Evolutionary conservation across 208 protist species (phyloP).

Genomic region (Leishmania major): DNA sequence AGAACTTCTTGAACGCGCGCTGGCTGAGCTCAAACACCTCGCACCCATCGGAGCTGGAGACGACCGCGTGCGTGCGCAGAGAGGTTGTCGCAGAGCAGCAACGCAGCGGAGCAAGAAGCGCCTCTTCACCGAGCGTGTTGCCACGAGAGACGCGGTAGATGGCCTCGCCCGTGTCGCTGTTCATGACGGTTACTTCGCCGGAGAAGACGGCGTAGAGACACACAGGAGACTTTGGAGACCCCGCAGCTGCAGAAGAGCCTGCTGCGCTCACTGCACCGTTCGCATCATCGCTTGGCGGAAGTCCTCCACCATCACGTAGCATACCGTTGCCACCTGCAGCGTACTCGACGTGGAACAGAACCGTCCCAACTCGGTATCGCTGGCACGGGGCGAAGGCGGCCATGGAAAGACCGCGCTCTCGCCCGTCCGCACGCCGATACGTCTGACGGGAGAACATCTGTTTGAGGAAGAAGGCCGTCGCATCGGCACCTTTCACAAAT

Average conservation of each 20-base stretch:
- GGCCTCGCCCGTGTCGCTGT: background rate
- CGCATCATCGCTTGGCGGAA: background rate
- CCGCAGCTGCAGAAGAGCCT: background rate
- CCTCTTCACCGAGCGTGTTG: slow-evolving; percentile 13
- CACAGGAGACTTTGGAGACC: background rate
- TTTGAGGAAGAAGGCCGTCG: slow-evolving; percentile 18
- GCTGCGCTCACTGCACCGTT: background rate
- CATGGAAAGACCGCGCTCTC: slow-evolving; percentile 22
- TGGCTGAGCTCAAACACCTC: slow-evolving; percentile 16
- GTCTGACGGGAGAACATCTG: slow-evolving; percentile 17
- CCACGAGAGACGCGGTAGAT: slow-evolving; percentile 3
- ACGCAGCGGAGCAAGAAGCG: slow-evolving; percentile 11
- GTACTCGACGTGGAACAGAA: slow-evolving; percentile 17
- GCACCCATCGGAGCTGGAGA: slow-evolving; percentile 11
- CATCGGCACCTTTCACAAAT: slow-evolving; percentile 12
- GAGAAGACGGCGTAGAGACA: slow-evolving; percentile 16
- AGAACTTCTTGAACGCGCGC: slow-evolving; percentile 3
- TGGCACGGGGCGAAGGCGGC: slow-evolving; percentile 12
- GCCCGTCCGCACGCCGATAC: slow-evolving; percentile 16
- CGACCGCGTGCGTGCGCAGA: slow-evolving; percentile 15
- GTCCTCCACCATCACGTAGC: background rate
- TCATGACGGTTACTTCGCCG: slow-evolving; percentile 12
- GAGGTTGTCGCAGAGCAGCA: slow-evolving; percentile 1
- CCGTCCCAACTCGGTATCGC: slow-evolving; percentile 6
- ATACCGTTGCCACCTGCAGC: too few relatives aligned